Evolutionary conservation across 2,329 filamentous ascomycete species (phyloP).

Genomic region (Penicillium sp.): DNA sequence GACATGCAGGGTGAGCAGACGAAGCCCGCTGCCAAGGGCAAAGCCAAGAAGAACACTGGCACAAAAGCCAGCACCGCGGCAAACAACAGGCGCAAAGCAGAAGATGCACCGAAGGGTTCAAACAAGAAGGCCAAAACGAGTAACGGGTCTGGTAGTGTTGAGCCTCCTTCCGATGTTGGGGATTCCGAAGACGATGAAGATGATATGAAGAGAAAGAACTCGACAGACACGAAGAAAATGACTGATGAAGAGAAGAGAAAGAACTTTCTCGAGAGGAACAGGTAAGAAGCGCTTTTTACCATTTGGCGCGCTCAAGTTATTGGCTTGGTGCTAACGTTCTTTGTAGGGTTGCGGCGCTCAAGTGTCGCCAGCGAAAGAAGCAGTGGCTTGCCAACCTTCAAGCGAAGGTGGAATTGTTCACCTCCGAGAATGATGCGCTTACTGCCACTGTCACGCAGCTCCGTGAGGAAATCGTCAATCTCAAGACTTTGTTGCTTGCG

Average conservation of each 20-base stretch:
- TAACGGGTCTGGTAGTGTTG: no score
- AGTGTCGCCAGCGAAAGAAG: constrained; percentile 96
- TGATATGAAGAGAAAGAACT: constrained; percentile 46
- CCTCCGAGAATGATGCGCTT: constrained; percentile 79
- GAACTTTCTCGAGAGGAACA: constrained; percentile 92
- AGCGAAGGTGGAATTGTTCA: constrained; percentile 86
- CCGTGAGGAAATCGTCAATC: constrained; percentile 83
- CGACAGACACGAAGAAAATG: constrained; percentile 66
- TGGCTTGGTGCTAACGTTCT: constrained; percentile 21
- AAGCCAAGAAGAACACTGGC: constrained; percentile 61
- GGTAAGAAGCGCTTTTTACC: constrained; percentile 59
- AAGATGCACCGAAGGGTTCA: constrained; percentile 61
- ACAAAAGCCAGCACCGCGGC: constrained; percentile 42
- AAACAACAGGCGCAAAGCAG: constrained; percentile 69
- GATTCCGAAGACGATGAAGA: constrained; percentile 43
- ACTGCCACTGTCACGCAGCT: constrained; percentile 74
- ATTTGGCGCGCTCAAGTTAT: not conserved
- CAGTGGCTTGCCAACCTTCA: constrained; percentile 96
- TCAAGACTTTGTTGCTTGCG: constrained; percentile 83
- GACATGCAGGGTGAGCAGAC: no score
- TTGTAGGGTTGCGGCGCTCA: constrained; percentile 78
- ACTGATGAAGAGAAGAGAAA: constrained; percentile 97
- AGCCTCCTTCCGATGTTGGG: constrained; percentile 40
- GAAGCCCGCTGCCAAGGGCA: constrained; percentile 57
- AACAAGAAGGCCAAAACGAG: constrained; percentile 60